A percentile compares a stretch with the other conserved stretches of the same genome.
Evolutionary conservation across 1,139 yeast species (phyloP).

Genomic region (Sugiyamaella xylanicola): DNA sequence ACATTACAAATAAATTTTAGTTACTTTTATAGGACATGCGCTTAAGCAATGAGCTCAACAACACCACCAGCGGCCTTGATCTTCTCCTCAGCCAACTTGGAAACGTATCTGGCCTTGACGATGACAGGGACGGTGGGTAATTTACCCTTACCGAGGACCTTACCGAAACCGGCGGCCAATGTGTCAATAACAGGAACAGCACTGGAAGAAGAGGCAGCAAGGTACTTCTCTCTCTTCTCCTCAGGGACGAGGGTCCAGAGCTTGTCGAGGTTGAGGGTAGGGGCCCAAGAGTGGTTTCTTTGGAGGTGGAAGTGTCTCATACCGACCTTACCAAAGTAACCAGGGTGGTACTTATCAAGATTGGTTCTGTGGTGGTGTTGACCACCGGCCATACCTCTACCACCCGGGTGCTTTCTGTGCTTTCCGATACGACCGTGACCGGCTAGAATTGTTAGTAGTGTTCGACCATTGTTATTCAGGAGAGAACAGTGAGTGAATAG

Average conservation of each 20-base stretch:
- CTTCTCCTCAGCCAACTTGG: conserved; percentile 99
- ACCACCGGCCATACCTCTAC: conserved; percentile 99
- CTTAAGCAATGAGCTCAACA: conserved; percentile 97
- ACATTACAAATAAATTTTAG: conserved; percentile 22
- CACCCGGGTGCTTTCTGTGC: conserved; percentile 99
- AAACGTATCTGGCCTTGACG: conserved; percentile 99
- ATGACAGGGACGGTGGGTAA: conserved; percentile 98
- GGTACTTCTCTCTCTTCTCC: conserved; percentile 93
- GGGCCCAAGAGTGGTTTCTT: conserved; percentile 95
- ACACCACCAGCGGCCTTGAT: conserved; percentile 99
- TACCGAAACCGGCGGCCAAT: conserved; percentile 99
- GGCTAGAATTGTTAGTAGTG: conserved; percentile 54
- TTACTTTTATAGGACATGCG: conserved; percentile 8
- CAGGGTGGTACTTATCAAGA: conserved; percentile 99
- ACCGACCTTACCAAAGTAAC: conserved; percentile 99
- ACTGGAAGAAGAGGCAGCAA: conserved; percentile 78
- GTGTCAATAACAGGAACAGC: conserved; percentile 99
- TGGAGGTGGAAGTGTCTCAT: conserved; percentile 99
- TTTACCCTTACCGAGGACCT: conserved; percentile 99
- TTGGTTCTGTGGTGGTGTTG: conserved; percentile 99
- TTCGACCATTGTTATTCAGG: no score
- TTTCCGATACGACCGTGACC: conserved; percentile 99
- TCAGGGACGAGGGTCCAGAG: conserved; percentile 97
- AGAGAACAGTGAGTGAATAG: no score
- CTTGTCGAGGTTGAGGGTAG: conserved; percentile 97